Evolutionary conservation across 345 rosid genomes (phyloP).

Genomic region (Arabidopsis suecica): DNA sequence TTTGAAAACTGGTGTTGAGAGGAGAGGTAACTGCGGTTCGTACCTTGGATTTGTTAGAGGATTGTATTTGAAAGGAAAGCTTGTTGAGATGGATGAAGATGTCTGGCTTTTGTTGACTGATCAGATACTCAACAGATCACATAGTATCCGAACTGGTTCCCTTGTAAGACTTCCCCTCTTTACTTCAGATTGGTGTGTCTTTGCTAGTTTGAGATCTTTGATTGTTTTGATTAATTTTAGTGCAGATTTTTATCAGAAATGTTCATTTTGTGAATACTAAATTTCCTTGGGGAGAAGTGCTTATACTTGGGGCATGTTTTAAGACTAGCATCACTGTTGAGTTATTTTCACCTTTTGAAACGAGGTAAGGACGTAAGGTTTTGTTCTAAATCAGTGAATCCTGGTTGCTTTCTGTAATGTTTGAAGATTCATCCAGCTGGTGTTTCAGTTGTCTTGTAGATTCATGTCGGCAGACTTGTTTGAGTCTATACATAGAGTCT

Average conservation of each 20-base stretch:
- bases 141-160: slow-evolving; percentile 74
- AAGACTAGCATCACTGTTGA: slow-evolving; percentile 69
- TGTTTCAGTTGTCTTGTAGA: slow-evolving; percentile 66
- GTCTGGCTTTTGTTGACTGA: slow-evolving; percentile 86
- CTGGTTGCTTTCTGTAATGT: slow-evolving; percentile 7
- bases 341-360: slow-evolving; percentile 77
- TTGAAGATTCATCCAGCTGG: slow-evolving; percentile 23
- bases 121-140: slow-evolving; percentile 58
- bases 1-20: slow-evolving; percentile 40
- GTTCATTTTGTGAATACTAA: slow-evolving; percentile 81
- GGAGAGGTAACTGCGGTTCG: slow-evolving; percentile 59
- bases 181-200: slow-evolving; percentile 20
- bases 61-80: slow-evolving; percentile 75
- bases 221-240: slow-evolving; percentile 31
- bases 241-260: slow-evolving; percentile 70
- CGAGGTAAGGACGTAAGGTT: slow-evolving; percentile 71
- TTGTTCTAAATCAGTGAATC: slow-evolving; percentile 23
- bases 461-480: slow-evolving; percentile 51
- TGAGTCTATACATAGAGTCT: slow-evolving; percentile 70
- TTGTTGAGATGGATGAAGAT: slow-evolving; percentile 80
- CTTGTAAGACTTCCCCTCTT: slow-evolving; percentile 59
- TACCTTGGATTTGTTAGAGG: slow-evolving; percentile 76
- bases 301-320: slow-evolving; percentile 82
- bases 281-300: slow-evolving; percentile 68
- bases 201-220: slow-evolving; percentile 34